Conservation (phyloP, 2,329 filamentous ascomycete genomes). For the Xylariomycetidae sp. region DNA sequence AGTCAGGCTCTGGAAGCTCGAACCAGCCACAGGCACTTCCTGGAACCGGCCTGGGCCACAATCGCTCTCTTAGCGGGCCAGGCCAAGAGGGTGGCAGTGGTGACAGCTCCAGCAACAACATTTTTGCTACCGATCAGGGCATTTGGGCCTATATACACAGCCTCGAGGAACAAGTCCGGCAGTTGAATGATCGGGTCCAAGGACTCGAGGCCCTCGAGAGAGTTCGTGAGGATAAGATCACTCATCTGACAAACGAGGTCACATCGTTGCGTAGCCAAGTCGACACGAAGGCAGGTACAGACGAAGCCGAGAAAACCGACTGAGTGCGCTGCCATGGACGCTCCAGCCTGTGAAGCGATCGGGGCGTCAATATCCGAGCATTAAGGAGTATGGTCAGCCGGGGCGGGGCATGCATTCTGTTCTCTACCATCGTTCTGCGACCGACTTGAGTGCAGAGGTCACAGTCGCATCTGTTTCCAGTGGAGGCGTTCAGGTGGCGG, state of each 20-base stretch:
- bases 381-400: constrained; percentile 11
- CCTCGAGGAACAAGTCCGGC: constrained; percentile 55
- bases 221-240: constrained; percentile 31
- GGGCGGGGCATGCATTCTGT: constrained; percentile 8
- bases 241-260: constrained; percentile 30
- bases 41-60: constrained; percentile 16
- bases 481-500: constrained; percentile 14
- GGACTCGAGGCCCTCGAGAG: constrained; percentile 35
- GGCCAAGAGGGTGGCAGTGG: constrained; percentile 49
- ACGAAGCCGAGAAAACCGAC: constrained; percentile 15
- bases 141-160: constrained; percentile 68
- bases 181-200: constrained; percentile 38
- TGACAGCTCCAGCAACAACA: constrained; percentile 56
- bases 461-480: constrained; percentile 5
- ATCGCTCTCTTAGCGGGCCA: constrained; percentile 40
- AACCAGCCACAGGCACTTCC: constrained; percentile 14
- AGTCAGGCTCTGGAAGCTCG: constrained; percentile 18
- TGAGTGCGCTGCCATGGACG: too few species aligned
- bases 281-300: constrained; percentile 21
- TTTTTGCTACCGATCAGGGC: constrained; percentile 58
- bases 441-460: constrained; percentile 4
- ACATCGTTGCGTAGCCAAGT: constrained; percentile 26
- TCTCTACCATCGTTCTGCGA: constrained; percentile 9
- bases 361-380: too few species aligned
- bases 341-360: too few species aligned